Conservation (phyloP, 306 rosid species). For the Cucumis hystrix region DNA sequence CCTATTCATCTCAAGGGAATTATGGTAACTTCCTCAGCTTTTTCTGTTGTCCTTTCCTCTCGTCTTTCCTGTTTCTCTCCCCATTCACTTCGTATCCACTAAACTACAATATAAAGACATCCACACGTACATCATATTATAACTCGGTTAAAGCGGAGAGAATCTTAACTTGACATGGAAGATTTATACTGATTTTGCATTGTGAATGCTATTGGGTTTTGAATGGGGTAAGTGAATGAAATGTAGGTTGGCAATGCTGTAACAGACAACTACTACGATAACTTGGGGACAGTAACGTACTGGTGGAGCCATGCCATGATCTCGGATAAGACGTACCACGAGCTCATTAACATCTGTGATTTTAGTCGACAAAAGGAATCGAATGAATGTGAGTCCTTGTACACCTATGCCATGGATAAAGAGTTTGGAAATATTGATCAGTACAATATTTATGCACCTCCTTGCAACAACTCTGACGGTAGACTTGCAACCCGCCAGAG, state of each 20-base stretch:
- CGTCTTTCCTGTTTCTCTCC: neutral
- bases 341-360: conserved; percentile 67
- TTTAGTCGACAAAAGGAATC: conserved; percentile 70
- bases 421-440: conserved; percentile 95
- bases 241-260: conserved; percentile 94
- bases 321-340: conserved; percentile 71
- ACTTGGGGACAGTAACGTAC: conserved; percentile 81
- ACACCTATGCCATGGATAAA: conserved; percentile 83
- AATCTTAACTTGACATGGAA: neutral
- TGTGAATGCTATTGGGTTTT: neutral
- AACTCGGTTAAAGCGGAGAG: neutral
- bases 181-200: neutral
- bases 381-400: conserved; percentile 63
- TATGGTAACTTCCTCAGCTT: conserved; percentile 29
- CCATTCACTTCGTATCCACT: neutral
- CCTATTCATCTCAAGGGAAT: conserved; percentile 71
- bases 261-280: conserved; percentile 85
- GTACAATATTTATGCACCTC: conserved; percentile 90
- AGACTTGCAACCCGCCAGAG: conserved; percentile 29
- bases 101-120: neutral
- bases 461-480: conserved; percentile 75
- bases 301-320: conserved; percentile 99
- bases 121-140: neutral
- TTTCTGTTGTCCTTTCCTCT: neutral
- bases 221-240: neutral